Conservation (phyloP, 208 protist genomes). For the Leishmania arabica region DNA sequence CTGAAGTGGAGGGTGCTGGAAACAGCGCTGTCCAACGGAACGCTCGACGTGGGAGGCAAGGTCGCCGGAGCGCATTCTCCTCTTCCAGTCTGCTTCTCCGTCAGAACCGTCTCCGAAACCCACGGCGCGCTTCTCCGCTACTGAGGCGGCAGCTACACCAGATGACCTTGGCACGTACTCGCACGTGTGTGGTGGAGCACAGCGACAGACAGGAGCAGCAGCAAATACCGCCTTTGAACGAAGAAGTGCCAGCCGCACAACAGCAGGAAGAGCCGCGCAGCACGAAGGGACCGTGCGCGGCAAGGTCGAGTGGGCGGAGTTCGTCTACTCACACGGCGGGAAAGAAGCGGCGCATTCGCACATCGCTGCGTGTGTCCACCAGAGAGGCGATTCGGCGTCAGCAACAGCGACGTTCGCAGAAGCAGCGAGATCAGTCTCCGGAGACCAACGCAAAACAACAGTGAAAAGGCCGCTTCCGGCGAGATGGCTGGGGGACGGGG, state of each 20-base stretch:
- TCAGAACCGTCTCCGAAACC: background rate
- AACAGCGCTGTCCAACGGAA: background rate
- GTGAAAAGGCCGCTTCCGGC: background rate
- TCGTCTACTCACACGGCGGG: background rate
- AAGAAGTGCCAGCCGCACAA: background rate
- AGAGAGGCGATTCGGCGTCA: background rate
- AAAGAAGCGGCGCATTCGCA: conserved; percentile 2
- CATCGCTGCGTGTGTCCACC: background rate
- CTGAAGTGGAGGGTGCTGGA: background rate
- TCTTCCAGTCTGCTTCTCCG: background rate
- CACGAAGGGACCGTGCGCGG: background rate
- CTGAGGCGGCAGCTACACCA: conserved; percentile 5
- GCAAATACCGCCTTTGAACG: background rate
- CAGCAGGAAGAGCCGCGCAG: background rate
- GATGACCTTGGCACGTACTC: background rate
- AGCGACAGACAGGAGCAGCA: conserved; percentile 3
- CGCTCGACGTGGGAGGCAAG: background rate
- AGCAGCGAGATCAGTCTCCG: background rate
- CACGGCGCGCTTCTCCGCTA: background rate
- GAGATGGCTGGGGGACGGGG: background rate
- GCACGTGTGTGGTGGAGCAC: background rate
- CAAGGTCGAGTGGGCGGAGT: background rate
- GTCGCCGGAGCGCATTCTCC: background rate
- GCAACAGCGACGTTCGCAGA: background rate
- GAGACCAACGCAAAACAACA: background rate